These are phyloP conservation scores for Micractinium conductrix DNA, from an alignment of 139 green algal species.

Conservation along the genomic window DNA sequence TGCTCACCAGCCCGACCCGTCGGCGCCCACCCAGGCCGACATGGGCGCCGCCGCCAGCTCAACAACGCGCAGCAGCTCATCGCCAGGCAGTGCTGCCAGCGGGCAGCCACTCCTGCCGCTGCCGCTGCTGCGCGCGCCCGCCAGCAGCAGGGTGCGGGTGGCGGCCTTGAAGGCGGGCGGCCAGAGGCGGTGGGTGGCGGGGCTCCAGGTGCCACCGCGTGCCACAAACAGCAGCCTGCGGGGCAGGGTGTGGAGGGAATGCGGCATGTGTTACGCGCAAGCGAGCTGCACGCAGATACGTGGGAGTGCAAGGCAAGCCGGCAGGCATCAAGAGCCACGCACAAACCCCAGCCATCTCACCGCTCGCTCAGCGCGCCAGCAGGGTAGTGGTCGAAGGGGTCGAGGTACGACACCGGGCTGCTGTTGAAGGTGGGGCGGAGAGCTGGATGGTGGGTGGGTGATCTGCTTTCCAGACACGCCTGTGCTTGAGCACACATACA, in stretches of 20 bases:
- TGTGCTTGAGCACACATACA: too few species aligned
- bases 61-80: not conserved
- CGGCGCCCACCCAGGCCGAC: not conserved
- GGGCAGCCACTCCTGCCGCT: not conserved
- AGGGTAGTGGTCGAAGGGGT: not conserved
- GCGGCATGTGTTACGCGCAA: not conserved
- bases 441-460: too few species aligned
- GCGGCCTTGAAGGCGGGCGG: not conserved
- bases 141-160: not conserved
- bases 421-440: too few species aligned
- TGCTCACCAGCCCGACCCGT: too few species aligned
- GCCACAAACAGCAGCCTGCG: conserved; percentile 2
- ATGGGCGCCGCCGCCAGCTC: conserved; percentile 1
- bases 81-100: not conserved
- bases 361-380: not conserved
- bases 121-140: not conserved
- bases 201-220: not conserved
- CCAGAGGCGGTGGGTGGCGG: not conserved
- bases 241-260: not conserved
- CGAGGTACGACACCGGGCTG: not conserved
- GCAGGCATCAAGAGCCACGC: not conserved
- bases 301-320: not conserved
- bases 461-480: too few species aligned
- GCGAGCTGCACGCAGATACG: not conserved
- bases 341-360: not conserved